Evolutionary conservation across 1,139 yeast species (phyloP).

Genomic region (Arxiozyma slooffiae): DNA sequence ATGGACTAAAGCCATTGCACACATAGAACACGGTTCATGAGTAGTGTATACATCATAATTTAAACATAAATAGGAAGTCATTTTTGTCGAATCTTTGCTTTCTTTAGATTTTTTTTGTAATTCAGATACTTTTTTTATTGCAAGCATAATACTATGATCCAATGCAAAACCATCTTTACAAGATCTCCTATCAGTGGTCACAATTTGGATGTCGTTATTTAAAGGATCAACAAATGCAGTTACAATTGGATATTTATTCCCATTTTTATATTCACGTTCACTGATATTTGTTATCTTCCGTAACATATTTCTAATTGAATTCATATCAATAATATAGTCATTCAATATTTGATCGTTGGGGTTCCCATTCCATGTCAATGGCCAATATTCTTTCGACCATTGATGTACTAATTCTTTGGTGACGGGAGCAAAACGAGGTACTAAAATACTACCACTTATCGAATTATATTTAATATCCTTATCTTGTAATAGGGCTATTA

Average conservation of each 20-base stretch:
- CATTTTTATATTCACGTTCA: constrained; percentile 7
- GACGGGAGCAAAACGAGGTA: constrained; percentile 48
- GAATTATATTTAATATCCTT: constrained; percentile 10
- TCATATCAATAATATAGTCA: constrained; percentile 41
- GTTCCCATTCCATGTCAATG: constrained; percentile 62
- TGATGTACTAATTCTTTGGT: constrained; percentile 51
- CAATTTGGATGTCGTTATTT: constrained; percentile 29
- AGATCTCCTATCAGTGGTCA: constrained; percentile 34
- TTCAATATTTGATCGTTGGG: constrained; percentile 67
- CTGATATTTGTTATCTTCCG: constrained; percentile 29
- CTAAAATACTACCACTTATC: constrained; percentile 25
- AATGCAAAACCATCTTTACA: constrained; percentile 37
- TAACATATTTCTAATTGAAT: constrained; percentile 37
- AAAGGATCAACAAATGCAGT: constrained; percentile 33
- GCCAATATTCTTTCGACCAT: constrained; percentile 75
- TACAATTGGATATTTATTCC: constrained; percentile 16
- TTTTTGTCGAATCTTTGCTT: constrained; percentile 15
- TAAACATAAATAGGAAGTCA: constrained; percentile 53
- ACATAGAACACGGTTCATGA: constrained; percentile 96
- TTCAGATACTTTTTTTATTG: constrained; percentile 52
- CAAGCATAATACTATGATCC: constrained; percentile 65
- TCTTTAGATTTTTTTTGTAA: constrained; percentile 12
- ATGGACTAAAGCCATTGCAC: constrained; percentile 91
- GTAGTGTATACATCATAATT: constrained; percentile 73
- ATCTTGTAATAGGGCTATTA: constrained; percentile 10